Conservation (phyloP, 345 rosid genomes). For the Theobroma cacao region DNA sequence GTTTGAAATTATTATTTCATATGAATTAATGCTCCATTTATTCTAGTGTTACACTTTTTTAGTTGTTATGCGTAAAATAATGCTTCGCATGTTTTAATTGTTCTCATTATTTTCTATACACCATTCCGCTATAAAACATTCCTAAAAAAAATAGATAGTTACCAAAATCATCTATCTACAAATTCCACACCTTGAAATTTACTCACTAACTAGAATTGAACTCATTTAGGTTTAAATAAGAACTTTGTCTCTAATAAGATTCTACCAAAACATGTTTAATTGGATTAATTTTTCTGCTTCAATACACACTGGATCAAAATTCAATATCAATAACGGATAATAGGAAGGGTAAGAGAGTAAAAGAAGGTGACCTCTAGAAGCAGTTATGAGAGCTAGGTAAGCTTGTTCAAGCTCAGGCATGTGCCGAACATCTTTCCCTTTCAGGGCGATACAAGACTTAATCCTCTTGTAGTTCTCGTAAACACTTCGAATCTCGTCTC, state of each 20-base stretch:
- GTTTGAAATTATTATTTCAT: too few species aligned
- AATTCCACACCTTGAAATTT: neutral
- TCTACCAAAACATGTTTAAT: neutral
- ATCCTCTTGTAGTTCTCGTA: constrained; percentile 79
- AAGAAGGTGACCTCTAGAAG: constrained; percentile 59
- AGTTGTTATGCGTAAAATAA: too few species aligned
- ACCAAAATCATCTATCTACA: too few species aligned
- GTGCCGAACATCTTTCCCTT: constrained; percentile 51
- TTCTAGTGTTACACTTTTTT: too few species aligned
- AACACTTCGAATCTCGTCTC: constrained; percentile 77
- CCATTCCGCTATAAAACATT: too few species aligned
- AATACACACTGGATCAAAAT: neutral
- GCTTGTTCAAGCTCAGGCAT: constrained; percentile 63
- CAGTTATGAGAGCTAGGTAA: constrained; percentile 67
- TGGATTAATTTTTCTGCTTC: neutral
- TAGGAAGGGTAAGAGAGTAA: neutral
- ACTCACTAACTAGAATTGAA: neutral
- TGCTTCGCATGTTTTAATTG: too few species aligned
- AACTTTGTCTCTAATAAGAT: neutral
- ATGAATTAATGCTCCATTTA: too few species aligned
- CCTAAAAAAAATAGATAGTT: too few species aligned
- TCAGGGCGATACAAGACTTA: constrained; percentile 51
- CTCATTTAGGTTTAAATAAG: neutral
- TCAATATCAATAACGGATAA: neutral
- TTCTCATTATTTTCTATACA: too few species aligned